Conservation (phyloP, 495 filamentous ascomycete genomes). For the Podospora pseudocomata region DNA sequence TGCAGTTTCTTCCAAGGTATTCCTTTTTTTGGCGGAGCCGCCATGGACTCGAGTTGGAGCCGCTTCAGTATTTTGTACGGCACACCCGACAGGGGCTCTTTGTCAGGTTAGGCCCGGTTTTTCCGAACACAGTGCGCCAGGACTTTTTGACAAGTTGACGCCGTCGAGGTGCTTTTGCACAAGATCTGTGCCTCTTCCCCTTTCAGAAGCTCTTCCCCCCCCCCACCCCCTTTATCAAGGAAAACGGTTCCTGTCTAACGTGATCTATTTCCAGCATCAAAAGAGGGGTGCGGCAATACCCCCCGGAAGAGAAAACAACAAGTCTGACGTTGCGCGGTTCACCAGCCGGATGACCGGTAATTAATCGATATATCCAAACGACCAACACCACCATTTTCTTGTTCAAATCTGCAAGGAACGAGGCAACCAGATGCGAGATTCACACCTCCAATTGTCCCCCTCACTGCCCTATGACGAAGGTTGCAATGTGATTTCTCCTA, state of each 20-base stretch:
- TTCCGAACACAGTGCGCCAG: conserved; percentile 26
- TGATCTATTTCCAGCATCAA: conserved; percentile 22
- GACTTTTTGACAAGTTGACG: background rate
- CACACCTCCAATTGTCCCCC: background rate
- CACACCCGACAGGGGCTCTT: background rate
- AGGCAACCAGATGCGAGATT: background rate
- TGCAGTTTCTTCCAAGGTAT: background rate
- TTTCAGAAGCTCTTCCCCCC: background rate
- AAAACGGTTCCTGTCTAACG: background rate
- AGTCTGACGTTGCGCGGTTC: background rate
- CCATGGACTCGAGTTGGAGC: background rate
- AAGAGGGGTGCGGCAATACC: background rate
- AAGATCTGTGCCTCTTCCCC: conserved; percentile 4
- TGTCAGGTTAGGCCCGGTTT: conserved; percentile 8
- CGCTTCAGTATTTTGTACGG: background rate
- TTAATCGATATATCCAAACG: background rate
- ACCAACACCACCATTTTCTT: background rate
- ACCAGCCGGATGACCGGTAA: background rate
- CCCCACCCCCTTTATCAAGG: background rate
- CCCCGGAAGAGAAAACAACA: background rate
- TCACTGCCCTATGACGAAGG: background rate
- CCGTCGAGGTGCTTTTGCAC: background rate
- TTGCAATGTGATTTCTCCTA: background rate
- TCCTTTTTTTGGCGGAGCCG: background rate
- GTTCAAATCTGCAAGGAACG: background rate